phyloP scores from a whole-genome alignment of 2,329 filamentous ascomycete species.

The Ceratocystis diversiconidia region DNA sequence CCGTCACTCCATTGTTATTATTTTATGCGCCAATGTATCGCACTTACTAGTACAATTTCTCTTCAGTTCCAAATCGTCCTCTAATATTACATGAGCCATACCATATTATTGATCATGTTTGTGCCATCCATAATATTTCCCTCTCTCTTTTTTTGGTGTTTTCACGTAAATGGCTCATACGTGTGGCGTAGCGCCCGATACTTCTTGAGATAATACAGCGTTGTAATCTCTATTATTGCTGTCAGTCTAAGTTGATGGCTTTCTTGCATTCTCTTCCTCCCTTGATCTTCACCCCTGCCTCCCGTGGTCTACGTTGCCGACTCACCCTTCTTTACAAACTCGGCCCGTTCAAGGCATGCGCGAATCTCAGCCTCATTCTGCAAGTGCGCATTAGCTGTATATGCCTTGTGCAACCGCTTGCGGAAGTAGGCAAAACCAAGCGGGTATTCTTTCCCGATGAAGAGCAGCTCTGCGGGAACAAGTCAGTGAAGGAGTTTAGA shows the following conservation, averaged over 20 bases:
- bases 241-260: not conserved
- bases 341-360: constrained; percentile 59
- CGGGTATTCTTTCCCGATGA: constrained; percentile 75
- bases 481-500: not conserved
- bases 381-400: constrained; percentile 58
- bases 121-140: not conserved
- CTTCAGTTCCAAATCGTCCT: not conserved
- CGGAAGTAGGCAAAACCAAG: constrained; percentile 70
- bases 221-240: constrained; percentile 59
- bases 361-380: constrained; percentile 61
- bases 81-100: too few species aligned
- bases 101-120: not conserved
- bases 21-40: not conserved
- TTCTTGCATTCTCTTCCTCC: too few species aligned
- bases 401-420: constrained; percentile 68
- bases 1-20: not conserved
- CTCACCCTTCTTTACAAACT: constrained; percentile 85
- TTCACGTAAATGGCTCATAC: constrained; percentile 39
- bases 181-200: constrained; percentile 74
- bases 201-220: constrained; percentile 85
- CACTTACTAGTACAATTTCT: not conserved
- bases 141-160: constrained; percentile 8
- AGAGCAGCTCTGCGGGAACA: constrained; percentile 53
- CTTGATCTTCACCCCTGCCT: not conserved
- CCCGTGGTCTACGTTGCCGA: not conserved